These are phyloP conservation scores for Zygoascus bituminiphila DNA, from an alignment of 805 yeast genomes.

Conservation along the genomic window DNA sequence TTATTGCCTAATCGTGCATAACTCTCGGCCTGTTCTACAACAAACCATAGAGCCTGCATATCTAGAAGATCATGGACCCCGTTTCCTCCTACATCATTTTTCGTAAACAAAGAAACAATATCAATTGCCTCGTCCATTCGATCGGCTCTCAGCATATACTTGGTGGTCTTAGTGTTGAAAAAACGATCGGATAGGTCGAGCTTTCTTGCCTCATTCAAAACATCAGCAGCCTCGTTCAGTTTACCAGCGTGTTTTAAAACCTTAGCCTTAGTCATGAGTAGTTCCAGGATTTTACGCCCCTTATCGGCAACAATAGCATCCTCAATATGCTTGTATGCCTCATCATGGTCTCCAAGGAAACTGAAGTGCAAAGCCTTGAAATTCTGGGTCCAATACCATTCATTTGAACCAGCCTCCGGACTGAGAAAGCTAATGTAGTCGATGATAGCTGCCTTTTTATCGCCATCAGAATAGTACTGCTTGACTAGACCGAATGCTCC, in stretches of 20 bases:
- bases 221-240: constrained; percentile 49
- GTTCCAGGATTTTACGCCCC: constrained; percentile 80
- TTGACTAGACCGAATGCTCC: constrained; percentile 81
- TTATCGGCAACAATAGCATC: constrained; percentile 47
- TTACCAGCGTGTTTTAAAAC: constrained; percentile 67
- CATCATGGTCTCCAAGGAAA: constrained; percentile 41
- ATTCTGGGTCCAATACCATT: constrained; percentile 59
- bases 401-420: constrained; percentile 20
- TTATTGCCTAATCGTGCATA: constrained; percentile 53
- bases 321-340: constrained; percentile 52
- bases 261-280: constrained; percentile 72
- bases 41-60: constrained; percentile 89
- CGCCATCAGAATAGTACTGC: constrained; percentile 53
- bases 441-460: constrained; percentile 33
- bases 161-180: constrained; percentile 79
- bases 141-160: constrained; percentile 73
- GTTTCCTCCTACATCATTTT: constrained; percentile 69
- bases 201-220: constrained; percentile 61
- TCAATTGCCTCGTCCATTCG: constrained; percentile 65
- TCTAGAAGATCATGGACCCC: constrained; percentile 80
- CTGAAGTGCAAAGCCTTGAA: constrained; percentile 75
- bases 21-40: constrained; percentile 78
- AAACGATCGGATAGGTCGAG: constrained; percentile 86
- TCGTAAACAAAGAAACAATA: constrained; percentile 71
- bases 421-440: constrained; percentile 40